Evolutionary conservation across 2,329 filamentous ascomycete genomes (phyloP).

Genomic region (Xylaria sp.): DNA sequence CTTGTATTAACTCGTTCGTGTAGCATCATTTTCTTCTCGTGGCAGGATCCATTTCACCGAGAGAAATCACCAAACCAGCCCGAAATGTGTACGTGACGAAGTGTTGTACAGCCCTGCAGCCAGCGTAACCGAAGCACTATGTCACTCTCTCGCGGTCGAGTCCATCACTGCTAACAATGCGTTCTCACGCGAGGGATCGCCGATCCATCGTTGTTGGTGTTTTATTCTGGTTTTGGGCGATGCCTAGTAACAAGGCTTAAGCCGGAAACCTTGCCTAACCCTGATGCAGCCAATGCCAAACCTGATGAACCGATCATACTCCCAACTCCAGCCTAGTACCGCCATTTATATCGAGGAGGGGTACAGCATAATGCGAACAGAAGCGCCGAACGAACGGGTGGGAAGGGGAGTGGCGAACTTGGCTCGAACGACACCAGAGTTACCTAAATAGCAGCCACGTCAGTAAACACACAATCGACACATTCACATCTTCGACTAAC

Average conservation of each 20-base stretch:
- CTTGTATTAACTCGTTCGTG: slow-evolving; percentile 35
- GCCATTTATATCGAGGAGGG: slow-evolving; percentile 91
- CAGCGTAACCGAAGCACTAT: slow-evolving; percentile 32
- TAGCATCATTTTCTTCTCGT: slow-evolving; percentile 35
- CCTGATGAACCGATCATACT: slow-evolving; percentile 68
- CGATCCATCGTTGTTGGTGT: slow-evolving; percentile 49
- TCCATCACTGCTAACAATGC: slow-evolving; percentile 35
- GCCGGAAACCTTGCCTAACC: slow-evolving; percentile 65
- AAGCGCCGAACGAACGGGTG: slow-evolving; percentile 95
- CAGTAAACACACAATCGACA: slow-evolving; percentile 31
- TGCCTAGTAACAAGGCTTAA: slow-evolving; percentile 53
- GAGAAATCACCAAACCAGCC: slow-evolving; percentile 26
- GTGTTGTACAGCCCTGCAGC: slow-evolving; percentile 23
- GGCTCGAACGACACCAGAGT: slow-evolving; percentile 97
- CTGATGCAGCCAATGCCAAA: slow-evolving; percentile 57
- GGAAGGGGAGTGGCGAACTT: slow-evolving; percentile 97
- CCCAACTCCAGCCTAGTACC: slow-evolving; percentile 68
- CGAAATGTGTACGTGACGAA: slow-evolving; percentile 30
- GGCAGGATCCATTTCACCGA: slow-evolving; percentile 27
- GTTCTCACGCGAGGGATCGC: slow-evolving; percentile 42
- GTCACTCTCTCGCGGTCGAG: slow-evolving; percentile 37
- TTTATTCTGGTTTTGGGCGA: slow-evolving; percentile 51
- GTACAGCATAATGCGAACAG: slow-evolving; percentile 97
- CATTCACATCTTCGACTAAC: slow-evolving; percentile 55
- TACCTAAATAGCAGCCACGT: slow-evolving; percentile 67